Base-by-base conservation (phyloP, 352 stramenopile genomes). In the Pilasporangium apinafurcum region DNA sequence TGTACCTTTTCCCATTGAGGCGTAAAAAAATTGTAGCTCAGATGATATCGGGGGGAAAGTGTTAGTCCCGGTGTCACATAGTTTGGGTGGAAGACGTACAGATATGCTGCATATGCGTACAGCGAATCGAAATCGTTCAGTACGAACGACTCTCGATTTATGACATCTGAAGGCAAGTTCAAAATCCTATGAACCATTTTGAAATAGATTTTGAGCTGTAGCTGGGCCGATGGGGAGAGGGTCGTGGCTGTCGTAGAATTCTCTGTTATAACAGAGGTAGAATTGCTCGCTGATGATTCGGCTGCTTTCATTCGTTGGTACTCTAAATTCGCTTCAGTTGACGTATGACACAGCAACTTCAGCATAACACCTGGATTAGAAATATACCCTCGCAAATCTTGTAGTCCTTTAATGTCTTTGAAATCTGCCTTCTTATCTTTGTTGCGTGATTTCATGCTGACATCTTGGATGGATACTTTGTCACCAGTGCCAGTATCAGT, bases 1-100 rank as follows among this genome's bases (percentile, higher is more conserved):
- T 86, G 77, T 12, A 83, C 62, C 56, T 83, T 86, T 38, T 84
- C 63, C 76, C 76, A 88, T 40, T 86, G 70, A 13, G 70, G 66
- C 0, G 46, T 37, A 9, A 86, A 46, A 37, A 82, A 83, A 0
- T 56, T 52, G 51, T 80, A 85, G 52, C 60, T 83, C 29, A 73
- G 28, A n/a, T 80, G 47, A 51, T 84, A 70, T 27, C 59, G 54
- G 2, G 76, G 65, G 17, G 68, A 74, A 2, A 86, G 27, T 8
- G 37, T 17, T 24, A 75, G 60, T 0, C 61, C 65, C 1, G 72
- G 70, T 0, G 70, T 61, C 8, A 86, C 58, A 35, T 77, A 73
- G 39, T 86, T 86, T 8, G 70, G 57, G 28, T 86, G 66, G 41
- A 86, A 83, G 20, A 69, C 49, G 45, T 78, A 85, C 31, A 86